phyloP scores from a whole-genome alignment of 495 filamentous ascomycete species.

The Gamarada debralockiae region DNA sequence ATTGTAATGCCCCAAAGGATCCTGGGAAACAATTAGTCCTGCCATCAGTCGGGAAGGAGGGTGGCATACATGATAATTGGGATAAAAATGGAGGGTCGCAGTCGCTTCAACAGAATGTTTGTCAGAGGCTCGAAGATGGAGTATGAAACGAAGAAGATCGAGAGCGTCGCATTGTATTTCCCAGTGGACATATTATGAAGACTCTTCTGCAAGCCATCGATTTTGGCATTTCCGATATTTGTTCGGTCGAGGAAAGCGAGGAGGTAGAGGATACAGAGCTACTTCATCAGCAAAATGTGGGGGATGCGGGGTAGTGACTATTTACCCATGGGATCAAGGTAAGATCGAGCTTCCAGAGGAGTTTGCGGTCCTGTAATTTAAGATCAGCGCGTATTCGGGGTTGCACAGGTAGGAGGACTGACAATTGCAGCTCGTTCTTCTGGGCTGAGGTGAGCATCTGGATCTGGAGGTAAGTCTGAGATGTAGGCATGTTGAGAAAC shows the following conservation, averaged over 20 bases:
- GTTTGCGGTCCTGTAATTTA: constrained; percentile 52
- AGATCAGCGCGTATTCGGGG: constrained; percentile 1
- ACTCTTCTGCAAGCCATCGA: constrained; percentile 64
- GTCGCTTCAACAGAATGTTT: constrained; percentile 79
- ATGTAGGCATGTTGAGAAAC: background rate
- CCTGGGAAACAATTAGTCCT: constrained; percentile 61
- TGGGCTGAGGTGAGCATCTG: constrained; percentile 51
- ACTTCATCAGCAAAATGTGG: background rate
- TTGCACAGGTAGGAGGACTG: constrained; percentile 22
- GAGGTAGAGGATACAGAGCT: constrained; percentile 80
- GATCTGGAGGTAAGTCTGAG: constrained; percentile 31
- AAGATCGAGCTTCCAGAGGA: constrained; percentile 68
- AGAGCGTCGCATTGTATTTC: constrained; percentile 75
- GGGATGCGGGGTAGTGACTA: background rate
- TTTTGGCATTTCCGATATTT: constrained; percentile 87
- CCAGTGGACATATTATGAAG: constrained; percentile 55
- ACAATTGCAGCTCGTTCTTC: constrained; percentile 68
- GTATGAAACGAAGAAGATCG: constrained; percentile 93
- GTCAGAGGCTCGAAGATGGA: constrained; percentile 81
- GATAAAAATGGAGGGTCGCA: constrained; percentile 52
- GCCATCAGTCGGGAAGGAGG: constrained; percentile 48
- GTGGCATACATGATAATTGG: constrained; percentile 59
- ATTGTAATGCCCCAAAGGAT: constrained; percentile 61
- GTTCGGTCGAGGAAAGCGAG: constrained; percentile 80
- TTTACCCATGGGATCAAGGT: constrained; percentile 69